phyloP scores from a whole-genome alignment of 805 yeast species.

The Torulaspora franciscae region DNA sequence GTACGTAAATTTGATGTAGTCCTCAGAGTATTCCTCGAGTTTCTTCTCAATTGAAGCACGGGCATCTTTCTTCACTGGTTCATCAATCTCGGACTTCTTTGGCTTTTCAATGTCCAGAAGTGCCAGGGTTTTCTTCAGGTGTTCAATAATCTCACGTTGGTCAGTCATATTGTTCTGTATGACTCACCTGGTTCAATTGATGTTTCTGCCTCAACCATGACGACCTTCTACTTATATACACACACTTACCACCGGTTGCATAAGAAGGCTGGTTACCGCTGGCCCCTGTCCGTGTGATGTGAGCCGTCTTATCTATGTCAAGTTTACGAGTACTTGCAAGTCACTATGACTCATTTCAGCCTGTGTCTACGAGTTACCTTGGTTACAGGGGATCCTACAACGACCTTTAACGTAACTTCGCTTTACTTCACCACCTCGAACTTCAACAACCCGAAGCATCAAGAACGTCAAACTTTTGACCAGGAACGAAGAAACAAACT shows the following conservation, averaged over 20 bases:
- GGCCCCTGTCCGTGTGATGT: slow-evolving; percentile 4
- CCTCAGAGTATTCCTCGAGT: slow-evolving; percentile 36
- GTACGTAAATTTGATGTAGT: slow-evolving; percentile 67
- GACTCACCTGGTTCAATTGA: neutral
- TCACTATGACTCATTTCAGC: neutral
- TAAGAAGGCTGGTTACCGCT: slow-evolving; percentile 6
- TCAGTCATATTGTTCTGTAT: slow-evolving; percentile 13
- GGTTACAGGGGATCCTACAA: no score
- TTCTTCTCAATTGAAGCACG: slow-evolving; percentile 2
- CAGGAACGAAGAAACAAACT: neutral
- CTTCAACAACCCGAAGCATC: neutral
- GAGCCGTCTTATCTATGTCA: neutral
- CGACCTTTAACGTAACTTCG: neutral
- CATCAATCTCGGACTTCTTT: neutral
- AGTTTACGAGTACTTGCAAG: neutral
- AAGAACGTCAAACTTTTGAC: neutral
- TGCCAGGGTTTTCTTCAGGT: slow-evolving; percentile 29
- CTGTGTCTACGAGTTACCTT: neutral
- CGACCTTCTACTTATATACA: neutral
- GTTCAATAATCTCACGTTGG: slow-evolving; percentile 24
- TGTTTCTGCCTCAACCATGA: neutral
- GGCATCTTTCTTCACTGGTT: neutral
- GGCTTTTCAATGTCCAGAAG: slow-evolving; percentile 17
- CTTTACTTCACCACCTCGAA: neutral
- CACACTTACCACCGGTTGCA: neutral